Conservation (phyloP, 108 stramenopile genomes). For the Asterionellopsis glacialis region DNA sequence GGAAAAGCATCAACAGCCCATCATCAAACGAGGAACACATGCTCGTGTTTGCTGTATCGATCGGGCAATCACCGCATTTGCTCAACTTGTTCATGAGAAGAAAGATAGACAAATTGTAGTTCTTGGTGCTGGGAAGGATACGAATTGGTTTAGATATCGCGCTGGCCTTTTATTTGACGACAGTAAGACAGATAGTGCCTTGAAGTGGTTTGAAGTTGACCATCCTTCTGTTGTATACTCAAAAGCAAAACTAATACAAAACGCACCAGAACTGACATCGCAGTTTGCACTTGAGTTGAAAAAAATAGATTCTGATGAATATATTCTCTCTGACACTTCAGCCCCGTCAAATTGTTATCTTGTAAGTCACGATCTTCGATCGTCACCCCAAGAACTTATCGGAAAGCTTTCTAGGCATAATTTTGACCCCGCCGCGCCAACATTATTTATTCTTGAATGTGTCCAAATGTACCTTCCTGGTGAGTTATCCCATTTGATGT, state of each 20-base stretch:
- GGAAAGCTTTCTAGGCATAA: constrained; percentile 36
- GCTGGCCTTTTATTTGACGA: constrained; percentile 17
- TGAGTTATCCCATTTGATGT: constrained; percentile 27
- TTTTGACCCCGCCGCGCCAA: constrained; percentile 35
- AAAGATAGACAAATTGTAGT: constrained; percentile 57
- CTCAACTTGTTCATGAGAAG: constrained; percentile 11
- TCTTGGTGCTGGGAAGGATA: constrained; percentile 83
- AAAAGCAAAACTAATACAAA: constrained; percentile 42
- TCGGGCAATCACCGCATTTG: constrained; percentile 63
- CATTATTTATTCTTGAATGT: constrained; percentile 74
- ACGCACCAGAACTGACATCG: constrained; percentile 10
- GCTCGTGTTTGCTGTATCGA: constrained; percentile 80
- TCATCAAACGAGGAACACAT: constrained; percentile 83
- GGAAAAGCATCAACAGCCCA: constrained; percentile 39
- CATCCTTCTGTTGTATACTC: constrained; percentile 59
- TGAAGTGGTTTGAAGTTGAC: constrained; percentile 87
- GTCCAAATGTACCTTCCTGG: constrained; percentile 80
- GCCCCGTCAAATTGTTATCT: constrained; percentile 32
- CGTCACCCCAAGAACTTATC: constrained; percentile 36
- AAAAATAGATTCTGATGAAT: constrained; percentile 8
- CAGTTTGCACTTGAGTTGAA: not conserved
- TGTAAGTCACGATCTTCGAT: constrained; percentile 55
- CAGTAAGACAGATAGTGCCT: constrained; percentile 6
- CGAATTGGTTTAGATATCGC: constrained; percentile 64
- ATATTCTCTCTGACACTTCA: constrained; percentile 8